These are phyloP conservation scores for Angomonas ambiguus DNA, from an alignment of 208 protist species.

Conservation along the genomic window DNA sequence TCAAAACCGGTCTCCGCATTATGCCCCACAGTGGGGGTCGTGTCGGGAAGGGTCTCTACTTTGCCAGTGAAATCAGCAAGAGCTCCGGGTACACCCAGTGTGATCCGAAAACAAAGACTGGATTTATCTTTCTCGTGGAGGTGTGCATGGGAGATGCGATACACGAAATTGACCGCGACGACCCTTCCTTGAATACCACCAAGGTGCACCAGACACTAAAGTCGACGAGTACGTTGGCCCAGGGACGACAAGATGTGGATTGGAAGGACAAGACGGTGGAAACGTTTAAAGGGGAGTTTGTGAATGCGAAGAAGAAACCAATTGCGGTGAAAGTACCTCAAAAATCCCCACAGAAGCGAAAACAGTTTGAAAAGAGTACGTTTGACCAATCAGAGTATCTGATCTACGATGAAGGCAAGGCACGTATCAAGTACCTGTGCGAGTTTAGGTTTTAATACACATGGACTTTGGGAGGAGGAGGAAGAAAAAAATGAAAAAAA, in stretches of 20 bases:
- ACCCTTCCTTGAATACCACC: conserved; percentile 12
- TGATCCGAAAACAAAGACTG: conserved; percentile 4
- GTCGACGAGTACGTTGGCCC: conserved; percentile 13
- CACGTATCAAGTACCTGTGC: conserved; percentile 24
- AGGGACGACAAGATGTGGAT: conserved; percentile 14
- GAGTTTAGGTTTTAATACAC: conserved; percentile 17
- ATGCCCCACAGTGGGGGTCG: conserved; percentile 25
- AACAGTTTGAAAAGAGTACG: conserved; percentile 11
- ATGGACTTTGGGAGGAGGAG: too few species aligned
- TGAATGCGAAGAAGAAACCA: neutral
- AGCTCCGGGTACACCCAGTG: conserved; percentile 16
- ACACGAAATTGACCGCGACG: conserved; percentile 18
- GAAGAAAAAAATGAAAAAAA: neutral
- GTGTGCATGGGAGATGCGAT: conserved; percentile 25
- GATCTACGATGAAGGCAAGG: conserved; percentile 23
- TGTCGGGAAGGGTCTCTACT: conserved; percentile 22
- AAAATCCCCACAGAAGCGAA: conserved; percentile 9
- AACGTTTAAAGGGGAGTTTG: neutral
- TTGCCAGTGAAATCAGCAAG: conserved; percentile 29
- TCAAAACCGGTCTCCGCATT: conserved; percentile 26
- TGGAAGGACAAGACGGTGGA: neutral
- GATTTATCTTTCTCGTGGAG: conserved; percentile 25
- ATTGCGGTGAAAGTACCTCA: conserved; percentile 19
- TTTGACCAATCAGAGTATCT: conserved; percentile 26
- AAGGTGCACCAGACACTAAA: conserved; percentile 15